These are phyloP conservation scores for Tulasnella sp. DNA, from an alignment of 768 basidiomycete genomes.

Conservation along the genomic window DNA sequence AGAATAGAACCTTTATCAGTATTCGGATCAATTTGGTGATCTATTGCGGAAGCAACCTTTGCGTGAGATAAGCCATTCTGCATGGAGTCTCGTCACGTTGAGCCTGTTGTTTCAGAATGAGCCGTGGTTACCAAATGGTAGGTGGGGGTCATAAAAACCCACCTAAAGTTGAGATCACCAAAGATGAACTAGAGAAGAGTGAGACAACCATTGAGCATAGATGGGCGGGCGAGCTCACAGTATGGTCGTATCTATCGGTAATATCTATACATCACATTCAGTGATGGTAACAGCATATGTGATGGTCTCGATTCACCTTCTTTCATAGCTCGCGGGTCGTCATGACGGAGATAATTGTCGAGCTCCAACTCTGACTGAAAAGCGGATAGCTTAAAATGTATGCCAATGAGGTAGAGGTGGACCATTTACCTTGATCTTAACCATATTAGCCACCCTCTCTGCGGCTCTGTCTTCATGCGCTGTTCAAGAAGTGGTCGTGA, in stretches of 20 bases:
- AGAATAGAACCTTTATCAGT: background rate
- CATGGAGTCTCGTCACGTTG: constrained; percentile 79
- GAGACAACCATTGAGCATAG: too few species aligned
- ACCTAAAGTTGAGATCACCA: constrained; percentile 90
- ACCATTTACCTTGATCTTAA: constrained; percentile 67
- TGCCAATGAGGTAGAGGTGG: background rate
- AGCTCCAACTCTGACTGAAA: constrained; percentile 59
- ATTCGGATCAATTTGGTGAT: background rate
- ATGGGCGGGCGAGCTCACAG: constrained; percentile 22
- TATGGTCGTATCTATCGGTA: constrained; percentile 80
- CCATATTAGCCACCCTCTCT: constrained; percentile 72
- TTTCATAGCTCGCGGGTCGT: constrained; percentile 53
- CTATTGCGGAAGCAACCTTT: constrained; percentile 39
- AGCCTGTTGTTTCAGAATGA: too few species aligned
- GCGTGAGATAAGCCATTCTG: constrained; percentile 83
- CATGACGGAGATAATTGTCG: constrained; percentile 57
- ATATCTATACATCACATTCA: constrained; percentile 38
- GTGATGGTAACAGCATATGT: constrained; percentile 12
- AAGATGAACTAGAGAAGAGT: constrained; percentile 44
- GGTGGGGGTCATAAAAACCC: too few species aligned
- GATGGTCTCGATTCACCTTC: constrained; percentile 42
- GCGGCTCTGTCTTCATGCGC: constrained; percentile 68
- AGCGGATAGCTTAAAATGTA: background rate
- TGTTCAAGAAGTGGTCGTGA: constrained; percentile 23
- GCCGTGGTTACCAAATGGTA: too few species aligned